Conservation (phyloP, 345 rosid genomes). For the Capsella bursapastoris region DNA sequence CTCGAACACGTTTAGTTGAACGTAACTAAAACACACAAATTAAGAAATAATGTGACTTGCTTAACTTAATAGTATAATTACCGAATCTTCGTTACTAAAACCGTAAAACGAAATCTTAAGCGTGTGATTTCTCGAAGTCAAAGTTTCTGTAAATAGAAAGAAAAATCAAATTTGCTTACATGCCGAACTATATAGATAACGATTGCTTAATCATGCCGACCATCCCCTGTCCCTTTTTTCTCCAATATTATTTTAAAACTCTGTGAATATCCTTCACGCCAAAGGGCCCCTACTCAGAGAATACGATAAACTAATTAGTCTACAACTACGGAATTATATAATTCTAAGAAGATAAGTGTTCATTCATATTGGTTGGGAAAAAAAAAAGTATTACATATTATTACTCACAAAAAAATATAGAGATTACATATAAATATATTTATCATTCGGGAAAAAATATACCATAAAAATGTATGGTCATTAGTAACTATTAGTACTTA, state of each 20-base stretch:
- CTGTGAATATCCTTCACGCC: slow-evolving; percentile 1
- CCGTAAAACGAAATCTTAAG: slow-evolving; percentile 15
- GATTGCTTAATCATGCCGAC: slow-evolving; percentile 38
- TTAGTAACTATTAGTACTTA: too few species aligned
- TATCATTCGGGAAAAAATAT: too few species aligned
- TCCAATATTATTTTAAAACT: neutral
- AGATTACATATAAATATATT: too few species aligned
- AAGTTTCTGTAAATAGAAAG: slow-evolving; percentile 42
- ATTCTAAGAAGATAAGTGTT: neutral
- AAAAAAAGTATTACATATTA: too few species aligned
- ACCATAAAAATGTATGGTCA: too few species aligned
- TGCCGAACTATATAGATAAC: slow-evolving; percentile 26
- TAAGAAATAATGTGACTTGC: neutral
- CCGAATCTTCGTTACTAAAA: slow-evolving; percentile 15
- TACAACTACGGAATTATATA: neutral
- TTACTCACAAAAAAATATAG: too few species aligned
- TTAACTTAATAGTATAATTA: neutral
- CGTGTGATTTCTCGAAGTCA: slow-evolving; percentile 21
- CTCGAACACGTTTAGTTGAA: slow-evolving; percentile 5
- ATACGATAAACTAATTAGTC: slow-evolving; percentile 2
- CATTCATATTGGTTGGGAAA: too few species aligned
- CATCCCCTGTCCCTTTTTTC: slow-evolving; percentile 23
- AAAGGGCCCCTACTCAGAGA: neutral
- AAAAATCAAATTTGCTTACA: slow-evolving; percentile 31
- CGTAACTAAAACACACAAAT: neutral